Percentiles rank a stretch among this genome's conserved stretches.
Conservation (phyloP, 805 yeast species). For the Kodamaea hsintzibuensis region DNA sequence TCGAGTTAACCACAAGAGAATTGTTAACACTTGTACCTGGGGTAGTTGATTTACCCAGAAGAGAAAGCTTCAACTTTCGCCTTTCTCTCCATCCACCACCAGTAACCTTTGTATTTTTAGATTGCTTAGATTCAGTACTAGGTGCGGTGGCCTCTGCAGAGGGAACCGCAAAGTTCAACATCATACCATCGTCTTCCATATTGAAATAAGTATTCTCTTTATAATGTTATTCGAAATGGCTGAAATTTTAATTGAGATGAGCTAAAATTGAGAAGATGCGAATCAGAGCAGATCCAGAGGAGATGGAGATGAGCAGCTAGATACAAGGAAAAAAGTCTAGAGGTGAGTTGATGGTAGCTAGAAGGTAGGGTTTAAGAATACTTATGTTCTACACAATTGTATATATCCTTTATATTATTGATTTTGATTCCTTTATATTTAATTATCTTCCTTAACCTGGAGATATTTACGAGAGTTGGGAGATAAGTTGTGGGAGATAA, state of each 20-base stretch:
- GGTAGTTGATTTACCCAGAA: slow-evolving; percentile 44
- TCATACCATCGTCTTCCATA: slow-evolving; percentile 58
- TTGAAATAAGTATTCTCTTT: background rate
- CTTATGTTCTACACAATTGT: background rate
- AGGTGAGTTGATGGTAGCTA: too few species aligned
- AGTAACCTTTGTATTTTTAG: slow-evolving; percentile 39
- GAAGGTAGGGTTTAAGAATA: too few species aligned
- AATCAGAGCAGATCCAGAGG: too few species aligned
- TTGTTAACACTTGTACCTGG: slow-evolving; percentile 35
- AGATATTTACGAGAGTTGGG: too few species aligned
- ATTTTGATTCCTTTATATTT: background rate
- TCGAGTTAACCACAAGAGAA: slow-evolving; percentile 18
- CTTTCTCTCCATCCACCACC: slow-evolving; percentile 88
- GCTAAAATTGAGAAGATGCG: background rate
- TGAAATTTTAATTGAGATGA: slow-evolving; percentile 5
- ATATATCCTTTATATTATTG: background rate
- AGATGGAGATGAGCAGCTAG: too few species aligned
- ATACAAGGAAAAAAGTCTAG: too few species aligned
- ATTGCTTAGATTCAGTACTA: slow-evolving; percentile 15
- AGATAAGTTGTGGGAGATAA: too few species aligned
- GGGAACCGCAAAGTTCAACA: slow-evolving; percentile 70
- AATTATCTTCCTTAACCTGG: background rate
- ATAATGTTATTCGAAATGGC: background rate
- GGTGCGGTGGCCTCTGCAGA: slow-evolving; percentile 18
- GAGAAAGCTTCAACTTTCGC: slow-evolving; percentile 55